Conservation (phyloP, 495 filamentous ascomycete species). For the Penicillium herquei region DNA sequence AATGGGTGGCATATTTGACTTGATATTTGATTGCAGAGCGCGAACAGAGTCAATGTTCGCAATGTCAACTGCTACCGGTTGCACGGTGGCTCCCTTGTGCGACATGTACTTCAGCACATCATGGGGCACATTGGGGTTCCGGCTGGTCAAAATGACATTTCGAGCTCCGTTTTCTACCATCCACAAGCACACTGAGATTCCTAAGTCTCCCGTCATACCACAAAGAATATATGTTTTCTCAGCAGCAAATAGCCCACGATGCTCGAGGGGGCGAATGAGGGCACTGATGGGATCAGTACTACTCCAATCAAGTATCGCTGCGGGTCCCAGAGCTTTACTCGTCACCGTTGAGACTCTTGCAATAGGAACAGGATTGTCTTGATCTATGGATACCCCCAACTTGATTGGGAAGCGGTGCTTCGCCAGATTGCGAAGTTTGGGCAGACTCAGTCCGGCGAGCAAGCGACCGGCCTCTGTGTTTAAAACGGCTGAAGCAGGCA, state of each 20-base stretch:
- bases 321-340: background rate
- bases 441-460: no score
- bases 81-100: background rate
- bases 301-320: background rate
- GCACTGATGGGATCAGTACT: background rate
- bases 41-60: background rate
- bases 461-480: no score
- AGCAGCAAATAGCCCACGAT: background rate
- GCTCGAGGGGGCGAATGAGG: background rate
- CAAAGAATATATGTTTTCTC: background rate
- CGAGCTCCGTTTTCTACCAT: background rate
- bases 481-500: no score
- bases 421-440: no score
- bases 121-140: background rate
- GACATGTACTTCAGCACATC: background rate
- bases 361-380: background rate
- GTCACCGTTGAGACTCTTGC: background rate
- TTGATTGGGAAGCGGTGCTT: no score
- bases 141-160: background rate
- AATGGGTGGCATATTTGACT: slow-evolving; percentile 37
- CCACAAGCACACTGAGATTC: background rate
- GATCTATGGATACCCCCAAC: no score
- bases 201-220: background rate
- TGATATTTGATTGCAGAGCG: background rate
- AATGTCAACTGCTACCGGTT: background rate